Evolutionary conservation across 129 eudicot species (phyloP).

Genomic region (Flaveria robusta): DNA sequence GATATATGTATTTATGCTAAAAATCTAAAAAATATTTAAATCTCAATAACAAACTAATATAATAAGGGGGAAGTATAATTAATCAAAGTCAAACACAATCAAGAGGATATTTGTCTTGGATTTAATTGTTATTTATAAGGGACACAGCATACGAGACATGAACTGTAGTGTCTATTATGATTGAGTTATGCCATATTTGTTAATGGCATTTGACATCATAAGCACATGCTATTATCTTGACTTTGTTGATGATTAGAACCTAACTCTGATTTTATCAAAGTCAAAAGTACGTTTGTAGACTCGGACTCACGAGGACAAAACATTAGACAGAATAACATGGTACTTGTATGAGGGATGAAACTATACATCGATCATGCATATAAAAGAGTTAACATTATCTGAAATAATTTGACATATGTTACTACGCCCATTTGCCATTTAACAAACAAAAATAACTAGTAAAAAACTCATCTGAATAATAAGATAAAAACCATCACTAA

Average conservation of each 20-base stretch:
- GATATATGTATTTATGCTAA: background rate
- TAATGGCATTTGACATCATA: slow-evolving; percentile 29
- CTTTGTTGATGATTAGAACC: slow-evolving; percentile 25
- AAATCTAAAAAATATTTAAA: background rate
- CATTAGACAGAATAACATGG: no score
- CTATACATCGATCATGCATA: no score
- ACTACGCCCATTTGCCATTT: no score
- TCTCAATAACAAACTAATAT: background rate
- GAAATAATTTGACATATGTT: no score
- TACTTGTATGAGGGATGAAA: no score
- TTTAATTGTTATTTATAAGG: slow-evolving; percentile 3
- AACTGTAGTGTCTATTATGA: slow-evolving; percentile 22
- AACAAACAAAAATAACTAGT: no score
- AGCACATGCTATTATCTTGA: slow-evolving; percentile 41
- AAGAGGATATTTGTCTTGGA: slow-evolving; percentile 36
- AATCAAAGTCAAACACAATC: slow-evolving; percentile 29
- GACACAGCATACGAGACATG: slow-evolving; percentile 20
- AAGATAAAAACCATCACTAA: no score
- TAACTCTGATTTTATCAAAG: slow-evolving; percentile 16
- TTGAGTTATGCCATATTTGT: slow-evolving; percentile 2
- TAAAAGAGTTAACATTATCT: no score
- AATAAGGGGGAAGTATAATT: background rate
- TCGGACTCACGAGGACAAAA: no score
- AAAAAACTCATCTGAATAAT: no score
- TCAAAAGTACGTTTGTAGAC: background rate